phyloP scores from a whole-genome alignment of 371 early-diverging fungal genomes.

The Rhizopus delemar region DNA sequence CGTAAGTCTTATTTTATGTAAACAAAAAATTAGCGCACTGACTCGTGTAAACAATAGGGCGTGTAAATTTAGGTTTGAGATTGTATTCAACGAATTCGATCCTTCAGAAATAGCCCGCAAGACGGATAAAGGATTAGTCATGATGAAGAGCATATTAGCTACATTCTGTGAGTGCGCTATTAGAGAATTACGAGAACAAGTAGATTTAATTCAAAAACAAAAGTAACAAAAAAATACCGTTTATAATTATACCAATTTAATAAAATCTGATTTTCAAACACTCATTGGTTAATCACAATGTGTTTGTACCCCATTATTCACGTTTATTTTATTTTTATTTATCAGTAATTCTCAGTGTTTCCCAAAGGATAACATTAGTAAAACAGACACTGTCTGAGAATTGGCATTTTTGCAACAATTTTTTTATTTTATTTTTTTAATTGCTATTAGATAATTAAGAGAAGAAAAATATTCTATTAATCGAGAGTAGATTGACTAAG shows the following conservation, averaged over 20 bases:
- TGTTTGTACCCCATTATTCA: no score
- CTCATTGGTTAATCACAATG: no score
- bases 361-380: no score
- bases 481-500: conserved; percentile 16
- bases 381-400: no score
- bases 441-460: no score
- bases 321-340: no score
- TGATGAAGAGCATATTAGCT: conserved; percentile 26
- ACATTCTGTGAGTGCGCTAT: conserved; percentile 37
- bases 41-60: conserved; percentile 37
- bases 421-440: no score
- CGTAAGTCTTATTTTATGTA: conserved; percentile 42
- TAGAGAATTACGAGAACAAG: conserved; percentile 33
- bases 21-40: background rate
- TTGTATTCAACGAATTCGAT: conserved; percentile 53
- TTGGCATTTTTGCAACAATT: no score
- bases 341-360: no score
- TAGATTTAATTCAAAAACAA: conserved; percentile 7
- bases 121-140: conserved; percentile 47
- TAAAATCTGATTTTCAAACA: no score
- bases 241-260: no score
- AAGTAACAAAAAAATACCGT: conserved; percentile 3
- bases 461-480: conserved; percentile 17
- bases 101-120: conserved; percentile 59
- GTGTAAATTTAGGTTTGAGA: conserved; percentile 65